These are phyloP conservation scores for Populus pruinosa DNA, from an alignment of 345 rosid genomes.

Conservation along the genomic window DNA sequence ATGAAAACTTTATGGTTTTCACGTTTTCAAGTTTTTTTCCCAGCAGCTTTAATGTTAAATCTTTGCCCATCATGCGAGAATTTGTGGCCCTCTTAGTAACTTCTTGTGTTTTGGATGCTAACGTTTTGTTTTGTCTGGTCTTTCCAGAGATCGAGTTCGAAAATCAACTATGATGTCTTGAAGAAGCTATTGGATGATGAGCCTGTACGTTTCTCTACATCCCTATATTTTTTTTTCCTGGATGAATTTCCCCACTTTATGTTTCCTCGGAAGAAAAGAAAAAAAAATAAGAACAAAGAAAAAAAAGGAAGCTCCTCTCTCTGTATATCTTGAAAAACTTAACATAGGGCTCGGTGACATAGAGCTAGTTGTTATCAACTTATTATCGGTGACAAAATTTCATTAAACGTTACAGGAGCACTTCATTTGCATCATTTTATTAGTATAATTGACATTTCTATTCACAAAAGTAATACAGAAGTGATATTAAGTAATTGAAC, in stretches of 20 bases:
- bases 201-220: slow-evolving; percentile 35
- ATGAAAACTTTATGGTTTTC: too few species aligned
- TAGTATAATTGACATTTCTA: background rate
- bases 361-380: background rate
- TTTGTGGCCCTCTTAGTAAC: background rate
- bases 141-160: slow-evolving; percentile 55
- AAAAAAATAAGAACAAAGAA: too few species aligned
- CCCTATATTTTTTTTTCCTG: background rate
- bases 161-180: slow-evolving; percentile 60
- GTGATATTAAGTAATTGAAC: background rate
- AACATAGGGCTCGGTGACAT: background rate
- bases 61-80: background rate
- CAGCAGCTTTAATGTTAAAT: background rate
- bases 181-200: slow-evolving; percentile 49
- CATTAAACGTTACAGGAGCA: background rate
- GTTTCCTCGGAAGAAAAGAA: too few species aligned
- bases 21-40: background rate
- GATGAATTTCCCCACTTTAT: too few species aligned
- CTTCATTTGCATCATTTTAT: too few species aligned
- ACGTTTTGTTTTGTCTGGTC: slow-evolving; percentile 10
- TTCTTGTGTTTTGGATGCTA: too few species aligned
- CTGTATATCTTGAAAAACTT: background rate
- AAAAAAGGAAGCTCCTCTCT: background rate
- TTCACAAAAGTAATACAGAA: too few species aligned
- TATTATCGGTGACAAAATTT: background rate